Evolutionary conservation across 345 rosid species (phyloP).

Genomic region (Arabidopsis arenosa): DNA sequence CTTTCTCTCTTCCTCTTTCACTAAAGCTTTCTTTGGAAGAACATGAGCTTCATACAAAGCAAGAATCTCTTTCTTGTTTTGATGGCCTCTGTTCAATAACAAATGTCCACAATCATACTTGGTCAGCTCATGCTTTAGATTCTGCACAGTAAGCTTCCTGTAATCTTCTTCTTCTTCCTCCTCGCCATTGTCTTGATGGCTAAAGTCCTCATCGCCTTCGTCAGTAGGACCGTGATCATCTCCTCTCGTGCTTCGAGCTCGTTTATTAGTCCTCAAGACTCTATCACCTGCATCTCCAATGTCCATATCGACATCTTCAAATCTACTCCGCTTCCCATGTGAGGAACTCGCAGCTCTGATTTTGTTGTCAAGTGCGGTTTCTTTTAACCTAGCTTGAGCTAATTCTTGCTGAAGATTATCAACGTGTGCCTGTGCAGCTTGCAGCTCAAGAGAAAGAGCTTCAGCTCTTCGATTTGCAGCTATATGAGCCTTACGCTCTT

Average conservation of each 20-base stretch:
- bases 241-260: constrained; percentile 59
- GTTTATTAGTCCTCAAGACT: constrained; percentile 61
- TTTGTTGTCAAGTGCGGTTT: constrained; percentile 81
- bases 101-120: constrained; percentile 83
- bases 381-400: constrained; percentile 80
- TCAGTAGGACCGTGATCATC: constrained; percentile 56
- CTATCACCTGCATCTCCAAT: constrained; percentile 59
- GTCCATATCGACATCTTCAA: constrained; percentile 68
- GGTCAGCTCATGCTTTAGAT: constrained; percentile 87
- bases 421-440: constrained; percentile 80
- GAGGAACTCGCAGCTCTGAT: constrained; percentile 66
- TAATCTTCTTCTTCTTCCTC: constrained; percentile 57
- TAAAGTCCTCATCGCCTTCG: constrained; percentile 71
- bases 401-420: constrained; percentile 84
- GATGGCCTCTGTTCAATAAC: constrained; percentile 73
- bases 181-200: constrained; percentile 53
- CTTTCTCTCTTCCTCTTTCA: constrained; percentile 35
- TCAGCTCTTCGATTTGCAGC: constrained; percentile 78
- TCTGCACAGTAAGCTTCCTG: constrained; percentile 73
- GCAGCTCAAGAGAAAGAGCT: constrained; percentile 80
- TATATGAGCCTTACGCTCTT: constrained; percentile 80
- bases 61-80: constrained; percentile 81
- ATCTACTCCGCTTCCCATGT: constrained; percentile 70
- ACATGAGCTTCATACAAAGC: constrained; percentile 77
- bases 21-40: constrained; percentile 55